A percentile compares a stretch with the other conserved stretches of the same genome.
phyloP scores from a whole-genome alignment of 2,329 filamentous ascomycete species.

The Hypoxylon sp. region DNA sequence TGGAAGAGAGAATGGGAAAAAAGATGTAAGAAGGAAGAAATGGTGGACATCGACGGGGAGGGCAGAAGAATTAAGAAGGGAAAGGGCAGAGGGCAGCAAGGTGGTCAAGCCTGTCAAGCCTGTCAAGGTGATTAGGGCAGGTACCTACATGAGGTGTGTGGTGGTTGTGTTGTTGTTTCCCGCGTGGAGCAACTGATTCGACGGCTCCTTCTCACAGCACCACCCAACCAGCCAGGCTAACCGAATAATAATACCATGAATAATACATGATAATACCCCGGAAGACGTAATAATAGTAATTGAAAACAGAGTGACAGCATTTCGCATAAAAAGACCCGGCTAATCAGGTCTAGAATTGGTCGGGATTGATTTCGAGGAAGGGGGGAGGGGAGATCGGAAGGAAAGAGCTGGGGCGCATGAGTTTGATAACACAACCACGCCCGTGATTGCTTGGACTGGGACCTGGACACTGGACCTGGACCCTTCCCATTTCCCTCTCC shows the following conservation, averaged over 20 bases:
- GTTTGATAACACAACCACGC: constrained; percentile 39
- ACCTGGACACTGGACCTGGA: too few species aligned
- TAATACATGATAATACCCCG: constrained; percentile 33
- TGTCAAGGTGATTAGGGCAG: constrained; percentile 39
- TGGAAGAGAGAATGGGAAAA: constrained; percentile 20
- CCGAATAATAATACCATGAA: constrained; percentile 37
- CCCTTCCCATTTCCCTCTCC: too few species aligned
- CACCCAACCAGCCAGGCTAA: constrained; percentile 31
- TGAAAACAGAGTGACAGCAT: constrained; percentile 37
- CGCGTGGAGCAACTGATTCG: constrained; percentile 30
- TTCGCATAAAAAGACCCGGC: constrained; percentile 40
- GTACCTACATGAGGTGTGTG: constrained; percentile 36
- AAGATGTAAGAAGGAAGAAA: constrained; percentile 18
- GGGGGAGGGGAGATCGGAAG: constrained; percentile 11
- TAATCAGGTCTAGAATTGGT: constrained; percentile 44
- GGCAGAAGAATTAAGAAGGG: constrained; percentile 39
- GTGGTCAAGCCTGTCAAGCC: too few species aligned
- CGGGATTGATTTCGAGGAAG: constrained; percentile 16
- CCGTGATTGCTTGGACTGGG: constrained; percentile 23
- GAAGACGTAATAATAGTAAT: constrained; percentile 34
- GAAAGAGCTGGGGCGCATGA: constrained; percentile 37
- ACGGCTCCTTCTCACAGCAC: constrained; percentile 26
- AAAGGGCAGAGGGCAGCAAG: constrained; percentile 11
- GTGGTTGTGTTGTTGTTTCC: constrained; percentile 36
- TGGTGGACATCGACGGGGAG: constrained; percentile 32